These are phyloP conservation scores for Mortierella hygrophila DNA, from an alignment of 192 early-diverging fungal species.

Conservation along the genomic window DNA sequence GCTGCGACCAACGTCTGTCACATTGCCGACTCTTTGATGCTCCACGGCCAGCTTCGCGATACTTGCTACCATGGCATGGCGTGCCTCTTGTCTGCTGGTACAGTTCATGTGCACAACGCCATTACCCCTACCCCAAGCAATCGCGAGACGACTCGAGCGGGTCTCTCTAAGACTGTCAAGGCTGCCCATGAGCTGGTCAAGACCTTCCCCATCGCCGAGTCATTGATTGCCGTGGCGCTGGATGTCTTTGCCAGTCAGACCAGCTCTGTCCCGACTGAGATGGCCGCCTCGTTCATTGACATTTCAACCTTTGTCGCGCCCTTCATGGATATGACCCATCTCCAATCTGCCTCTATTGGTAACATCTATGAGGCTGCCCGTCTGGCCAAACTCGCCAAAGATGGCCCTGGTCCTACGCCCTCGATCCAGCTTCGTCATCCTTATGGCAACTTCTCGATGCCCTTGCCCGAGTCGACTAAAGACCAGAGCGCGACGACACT, in stretches of 20 bases:
- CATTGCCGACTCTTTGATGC: conserved; percentile 44
- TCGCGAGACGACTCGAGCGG: conserved; percentile 29
- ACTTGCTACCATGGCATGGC: conserved; percentile 31
- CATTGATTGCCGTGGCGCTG: conserved; percentile 22
- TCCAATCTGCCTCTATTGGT: conserved; percentile 24
- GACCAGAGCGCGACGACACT: neutral
- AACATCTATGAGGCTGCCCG: conserved; percentile 37
- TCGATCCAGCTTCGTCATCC: conserved; percentile 40
- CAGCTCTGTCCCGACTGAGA: conserved; percentile 19
- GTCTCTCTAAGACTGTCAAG: conserved; percentile 31
- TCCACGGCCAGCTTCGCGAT: conserved; percentile 26
- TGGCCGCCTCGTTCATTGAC: conserved; percentile 21
- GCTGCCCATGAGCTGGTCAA: conserved; percentile 29
- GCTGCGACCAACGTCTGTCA: conserved; percentile 53
- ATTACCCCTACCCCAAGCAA: conserved; percentile 24
- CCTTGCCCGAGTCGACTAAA: conserved; percentile 9
- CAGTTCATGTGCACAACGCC: conserved; percentile 54
- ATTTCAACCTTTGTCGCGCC: conserved; percentile 26
- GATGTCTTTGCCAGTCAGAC: conserved; percentile 36
- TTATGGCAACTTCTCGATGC: conserved; percentile 39
- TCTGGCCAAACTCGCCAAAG: conserved; percentile 23
- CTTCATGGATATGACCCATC: conserved; percentile 23
- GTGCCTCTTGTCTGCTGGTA: conserved; percentile 45
- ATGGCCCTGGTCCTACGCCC: conserved; percentile 23
- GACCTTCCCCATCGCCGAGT: conserved; percentile 35